A percentile compares a stretch with the other conserved stretches of the same genome.
These are phyloP conservation scores for Alternaria infectoria DNA, from an alignment of 2,329 filamentous ascomycete genomes.

Conservation along the genomic window DNA sequence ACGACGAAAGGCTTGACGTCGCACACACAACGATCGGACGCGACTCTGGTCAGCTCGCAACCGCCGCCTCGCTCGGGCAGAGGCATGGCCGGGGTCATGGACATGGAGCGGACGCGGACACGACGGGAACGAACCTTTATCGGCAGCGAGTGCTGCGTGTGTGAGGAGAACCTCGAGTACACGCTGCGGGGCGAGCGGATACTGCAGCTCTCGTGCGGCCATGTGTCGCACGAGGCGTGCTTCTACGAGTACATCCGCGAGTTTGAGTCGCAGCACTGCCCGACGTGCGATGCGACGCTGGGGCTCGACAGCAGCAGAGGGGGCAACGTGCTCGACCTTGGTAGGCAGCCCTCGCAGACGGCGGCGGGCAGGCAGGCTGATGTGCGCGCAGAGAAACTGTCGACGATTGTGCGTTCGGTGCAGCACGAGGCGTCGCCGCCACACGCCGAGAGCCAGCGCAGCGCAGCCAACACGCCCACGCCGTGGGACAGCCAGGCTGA, in stretches of 20 bases:
- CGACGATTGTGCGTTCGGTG: slow-evolving; percentile 85
- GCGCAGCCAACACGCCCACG: slow-evolving; percentile 63
- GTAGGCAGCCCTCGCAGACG: slow-evolving; percentile 57
- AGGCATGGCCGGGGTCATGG: slow-evolving; percentile 70
- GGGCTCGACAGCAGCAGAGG: slow-evolving; percentile 91
- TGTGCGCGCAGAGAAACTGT: slow-evolving; percentile 80
- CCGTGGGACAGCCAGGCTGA: slow-evolving; percentile 69
- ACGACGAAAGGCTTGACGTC: slow-evolving; percentile 29
- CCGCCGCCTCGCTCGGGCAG: slow-evolving; percentile 42
- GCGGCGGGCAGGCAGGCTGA: slow-evolving; percentile 21
- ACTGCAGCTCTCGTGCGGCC: slow-evolving; percentile 93
- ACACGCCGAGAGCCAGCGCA: slow-evolving; percentile 44
- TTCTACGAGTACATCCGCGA: slow-evolving; percentile 99
- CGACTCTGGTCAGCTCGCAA: slow-evolving; percentile 32
- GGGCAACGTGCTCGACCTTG: slow-evolving; percentile 83
- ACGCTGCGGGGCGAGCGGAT: slow-evolving; percentile 93
- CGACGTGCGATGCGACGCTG: slow-evolving; percentile 88
- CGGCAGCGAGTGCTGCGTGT: slow-evolving; percentile 92
- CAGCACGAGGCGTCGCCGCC: slow-evolving; percentile 64
- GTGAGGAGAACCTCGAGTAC: slow-evolving; percentile 95
- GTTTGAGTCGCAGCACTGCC: slow-evolving; percentile 91
- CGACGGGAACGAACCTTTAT: slow-evolving; percentile 94
- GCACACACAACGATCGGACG: slow-evolving; percentile 28
- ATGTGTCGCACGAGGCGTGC: slow-evolving; percentile 96
- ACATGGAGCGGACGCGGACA: slow-evolving; percentile 76